Base-by-base conservation (phyloP, 148 eudicot species). In the Rhododendron simsii region DNA sequence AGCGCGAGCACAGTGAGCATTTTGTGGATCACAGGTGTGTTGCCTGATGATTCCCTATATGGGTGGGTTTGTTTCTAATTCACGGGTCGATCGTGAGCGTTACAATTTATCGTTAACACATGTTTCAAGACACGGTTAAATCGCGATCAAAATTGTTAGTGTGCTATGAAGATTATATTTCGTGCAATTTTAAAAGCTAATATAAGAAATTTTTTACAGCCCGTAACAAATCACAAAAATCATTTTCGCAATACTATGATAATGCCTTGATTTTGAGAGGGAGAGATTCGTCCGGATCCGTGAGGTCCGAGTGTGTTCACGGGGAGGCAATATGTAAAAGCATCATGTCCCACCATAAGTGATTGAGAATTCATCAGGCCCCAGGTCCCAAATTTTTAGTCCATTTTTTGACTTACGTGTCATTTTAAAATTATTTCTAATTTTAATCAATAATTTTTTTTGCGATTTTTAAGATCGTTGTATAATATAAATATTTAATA, bases 351-450 rank as follows among this genome's bases (percentile, higher is more conserved):
- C 84, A 61, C 84, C 53, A 28, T 65, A 83, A 41, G 65, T 83
- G 84, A 83, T 83, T 61, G 84, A 83, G 76, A 61, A 10, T 63
- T 83, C 76, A 63, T 23, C 5, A 45, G 37, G 18, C 84, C 84
- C 53, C 84, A 65, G 6, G 3, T 7, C 13, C 23, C 61, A 55
- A 5, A n/a, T n/a, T n/a, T 35, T 0, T 13, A n/a, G 14, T 14
- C 5, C 7, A 12, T 14, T 55, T 15, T 53, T 15, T 55, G 6
- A 55, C 1, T 3, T 13, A 51, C 7, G 55, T 2, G 55, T 13
- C 55, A 51, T 51, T 51, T 51, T 55, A 55, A 55, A 55, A 4
- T 55, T 4, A 55, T 55, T 55, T 55, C 4, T 15, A 16, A 0
- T 14, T 51, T 13, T 51, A 50, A 50, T 11, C 3, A 2, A 12